Evolutionary conservation across 2,329 filamentous ascomycete genomes (phyloP).

Genomic region (Colletotrichum gigasporum): DNA sequence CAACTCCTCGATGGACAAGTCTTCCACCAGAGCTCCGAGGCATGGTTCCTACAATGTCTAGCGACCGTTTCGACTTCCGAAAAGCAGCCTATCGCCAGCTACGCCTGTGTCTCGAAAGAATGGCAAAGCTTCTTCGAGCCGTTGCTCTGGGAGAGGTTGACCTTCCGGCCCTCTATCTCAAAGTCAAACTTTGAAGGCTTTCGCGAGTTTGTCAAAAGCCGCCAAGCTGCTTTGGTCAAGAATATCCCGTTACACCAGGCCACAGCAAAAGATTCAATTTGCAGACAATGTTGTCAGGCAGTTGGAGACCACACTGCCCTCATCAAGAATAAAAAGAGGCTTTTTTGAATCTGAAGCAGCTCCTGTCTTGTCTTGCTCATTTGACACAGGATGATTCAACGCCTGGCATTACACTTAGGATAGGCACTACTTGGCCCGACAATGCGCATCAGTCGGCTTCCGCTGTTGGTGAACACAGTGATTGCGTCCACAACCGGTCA

Average conservation of each 20-base stretch:
- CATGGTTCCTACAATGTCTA: neutral
- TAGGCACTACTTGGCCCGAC: neutral
- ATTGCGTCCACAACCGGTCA: neutral
- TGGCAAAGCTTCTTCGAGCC: slow-evolving; percentile 1
- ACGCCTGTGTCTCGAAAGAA: slow-evolving; percentile 4
- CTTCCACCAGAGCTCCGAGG: neutral
- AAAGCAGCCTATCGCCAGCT: neutral
- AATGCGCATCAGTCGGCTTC: neutral
- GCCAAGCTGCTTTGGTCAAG: neutral
- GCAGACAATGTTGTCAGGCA: neutral
- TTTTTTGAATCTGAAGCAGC: neutral
- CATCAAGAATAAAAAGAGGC: neutral
- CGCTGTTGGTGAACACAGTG: neutral
- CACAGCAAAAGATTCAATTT: too few relatives aligned
- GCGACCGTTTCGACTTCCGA: neutral
- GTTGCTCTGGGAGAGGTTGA: slow-evolving; percentile 9
- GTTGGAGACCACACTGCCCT: neutral
- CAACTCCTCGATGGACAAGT: neutral
- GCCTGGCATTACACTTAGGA: neutral
- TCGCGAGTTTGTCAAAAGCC: neutral
- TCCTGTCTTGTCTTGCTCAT: neutral
- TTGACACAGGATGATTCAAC: neutral
- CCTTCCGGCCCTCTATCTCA: neutral
- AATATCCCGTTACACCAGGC: too few relatives aligned
- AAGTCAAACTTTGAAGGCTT: neutral